phyloP scores from a whole-genome alignment of 2,329 filamentous ascomycete genomes.

The Cladobotryum mycophilum region DNA sequence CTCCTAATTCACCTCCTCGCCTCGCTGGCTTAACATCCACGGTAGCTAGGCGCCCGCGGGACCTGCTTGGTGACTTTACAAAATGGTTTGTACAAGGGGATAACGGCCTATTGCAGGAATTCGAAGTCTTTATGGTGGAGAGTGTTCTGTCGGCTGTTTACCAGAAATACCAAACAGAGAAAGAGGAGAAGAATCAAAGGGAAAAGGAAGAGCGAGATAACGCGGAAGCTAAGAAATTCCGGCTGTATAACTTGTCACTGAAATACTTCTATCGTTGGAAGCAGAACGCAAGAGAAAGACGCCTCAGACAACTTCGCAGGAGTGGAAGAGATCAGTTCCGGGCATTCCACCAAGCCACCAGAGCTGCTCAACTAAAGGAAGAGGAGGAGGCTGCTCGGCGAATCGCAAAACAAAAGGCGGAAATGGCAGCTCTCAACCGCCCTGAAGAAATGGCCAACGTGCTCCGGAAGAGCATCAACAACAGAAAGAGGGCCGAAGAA shows the following conservation, averaged over 20 bases:
- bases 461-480: constrained; percentile 25
- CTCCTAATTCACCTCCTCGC: constrained; percentile 5
- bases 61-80: constrained; percentile 44
- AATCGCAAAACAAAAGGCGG: constrained; percentile 20
- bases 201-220: constrained; percentile 44
- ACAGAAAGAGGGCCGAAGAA: constrained; percentile 27
- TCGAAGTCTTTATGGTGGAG: constrained; percentile 40
- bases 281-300: constrained; percentile 40
- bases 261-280: constrained; percentile 55
- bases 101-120: constrained; percentile 45
- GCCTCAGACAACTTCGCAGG: constrained; percentile 44
- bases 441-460: constrained; percentile 30
- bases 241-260: constrained; percentile 42
- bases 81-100: constrained; percentile 52
- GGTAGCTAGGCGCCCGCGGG: constrained; percentile 22
- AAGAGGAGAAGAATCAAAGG: constrained; percentile 34
- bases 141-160: constrained; percentile 39
- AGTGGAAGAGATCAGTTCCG: constrained; percentile 46
- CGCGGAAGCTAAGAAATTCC: constrained; percentile 43
- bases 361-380: constrained; percentile 25
- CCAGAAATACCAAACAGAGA: constrained; percentile 33
- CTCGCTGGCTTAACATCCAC: constrained; percentile 4
- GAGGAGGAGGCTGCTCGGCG: constrained; percentile 28
- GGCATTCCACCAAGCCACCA: constrained; percentile 37
- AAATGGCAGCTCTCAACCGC: constrained; percentile 24